Evolutionary conservation across 345 rosid genomes (phyloP).

Genomic region (Lepidium sativum): DNA sequence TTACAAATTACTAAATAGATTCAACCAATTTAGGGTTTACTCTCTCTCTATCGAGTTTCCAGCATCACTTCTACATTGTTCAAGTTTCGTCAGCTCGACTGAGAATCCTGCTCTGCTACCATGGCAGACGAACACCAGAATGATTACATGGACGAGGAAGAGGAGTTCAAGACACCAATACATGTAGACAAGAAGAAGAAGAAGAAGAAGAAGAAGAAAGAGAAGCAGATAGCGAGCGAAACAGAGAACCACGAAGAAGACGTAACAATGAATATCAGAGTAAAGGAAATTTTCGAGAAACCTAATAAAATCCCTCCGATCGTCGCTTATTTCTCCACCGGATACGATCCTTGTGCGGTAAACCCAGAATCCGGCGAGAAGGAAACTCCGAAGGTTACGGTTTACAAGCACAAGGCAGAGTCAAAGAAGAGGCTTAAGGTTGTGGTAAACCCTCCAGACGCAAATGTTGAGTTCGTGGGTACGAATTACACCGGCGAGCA

Average conservation of each 20-base stretch:
- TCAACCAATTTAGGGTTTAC: constrained; percentile 13
- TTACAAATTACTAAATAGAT: neutral
- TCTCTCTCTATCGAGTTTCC: neutral
- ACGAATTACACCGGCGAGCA: constrained; percentile 62
- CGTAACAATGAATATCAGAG: constrained; percentile 21
- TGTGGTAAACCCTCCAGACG: constrained; percentile 56
- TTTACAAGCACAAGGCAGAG: constrained; percentile 38
- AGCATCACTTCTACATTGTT: neutral
- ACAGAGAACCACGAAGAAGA: neutral
- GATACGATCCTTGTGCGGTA: constrained; percentile 37
- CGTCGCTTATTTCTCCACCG: constrained; percentile 71
- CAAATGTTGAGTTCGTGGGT: constrained; percentile 67
- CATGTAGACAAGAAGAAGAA: constrained; percentile 4
- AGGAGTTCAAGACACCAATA: constrained; percentile 4
- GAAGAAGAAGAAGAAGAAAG: constrained; percentile 10
- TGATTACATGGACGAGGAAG: neutral
- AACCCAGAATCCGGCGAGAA: neutral
- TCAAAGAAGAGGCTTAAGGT: constrained; percentile 47
- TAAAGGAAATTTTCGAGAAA: constrained; percentile 34
- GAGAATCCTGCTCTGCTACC: neutral
- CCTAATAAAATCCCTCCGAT: constrained; percentile 50
- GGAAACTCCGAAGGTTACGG: constrained; percentile 27
- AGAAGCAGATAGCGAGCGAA: neutral
- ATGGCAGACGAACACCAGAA: neutral
- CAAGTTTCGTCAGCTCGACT: neutral